Base-by-base conservation (phyloP, 768 basidiomycete species). In the Sporobolomyces roseus region DNA sequence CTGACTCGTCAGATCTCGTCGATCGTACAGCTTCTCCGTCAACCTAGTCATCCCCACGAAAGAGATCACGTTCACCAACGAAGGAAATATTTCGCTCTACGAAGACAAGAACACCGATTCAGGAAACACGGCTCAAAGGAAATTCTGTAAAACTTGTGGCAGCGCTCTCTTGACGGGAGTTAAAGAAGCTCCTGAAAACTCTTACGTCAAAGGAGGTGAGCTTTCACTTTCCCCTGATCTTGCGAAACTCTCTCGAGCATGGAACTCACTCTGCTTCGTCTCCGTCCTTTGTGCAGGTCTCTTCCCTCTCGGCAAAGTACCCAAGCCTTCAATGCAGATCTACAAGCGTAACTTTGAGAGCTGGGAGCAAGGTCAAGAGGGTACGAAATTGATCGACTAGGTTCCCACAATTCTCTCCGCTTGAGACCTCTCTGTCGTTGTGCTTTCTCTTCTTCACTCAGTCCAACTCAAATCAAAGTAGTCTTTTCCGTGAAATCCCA, bases 131-230 rank as follows among this genome's bases (percentile, higher is more conserved):
- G 52, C 53, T 2, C 3, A 38, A 25, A 29, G 65, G 21, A 45
- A 38, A 17, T 66, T 61, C 52, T 66, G 65, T 35, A 33, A 12
- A 17, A 61, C 30, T 30, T 66, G 65, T 35, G 65, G 65, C n/a
- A 58, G 55, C 7, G 51, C 51, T n/a, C 19, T 54, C 53, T 19
- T 25, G 29, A 48, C 52, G 2, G 27, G 17, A 12, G 32, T 54
- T 23, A 16, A 30, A 21, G 51, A 53, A 46, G 27, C 27, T 6
- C 52, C 52, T 2, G 60, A 55, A 21, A 27, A n/a, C 13, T 33
- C 51, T 33, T 61, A 52, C 41, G 56, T 65, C 56, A 65, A 65
- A 25, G 64, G 64, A 25, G 64, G 64, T 52, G 10, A 55, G 64
- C 14, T 54, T n/a, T n/a, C 53, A 33, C 19, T 10, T 35, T n/a